Base-by-base conservation (phyloP, 495 filamentous ascomycete genomes). In the Thermochaetoides thermophila region DNA sequence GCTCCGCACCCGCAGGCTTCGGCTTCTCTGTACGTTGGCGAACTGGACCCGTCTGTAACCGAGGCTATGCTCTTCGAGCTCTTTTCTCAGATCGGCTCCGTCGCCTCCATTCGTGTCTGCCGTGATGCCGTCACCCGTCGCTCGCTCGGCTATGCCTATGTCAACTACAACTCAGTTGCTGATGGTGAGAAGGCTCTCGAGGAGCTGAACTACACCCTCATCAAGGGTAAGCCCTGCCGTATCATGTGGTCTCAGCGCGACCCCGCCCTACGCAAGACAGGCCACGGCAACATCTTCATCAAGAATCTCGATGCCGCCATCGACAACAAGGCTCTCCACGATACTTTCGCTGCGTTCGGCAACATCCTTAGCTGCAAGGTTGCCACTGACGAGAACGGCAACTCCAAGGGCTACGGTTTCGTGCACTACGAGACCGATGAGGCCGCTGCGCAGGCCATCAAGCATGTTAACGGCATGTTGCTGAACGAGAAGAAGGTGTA, bases 191-290 rank as follows among this genome's bases (percentile, higher is more conserved):
- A 87, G 59, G 89, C 89, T 40, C 76, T 99, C 31, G 89, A 99
- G 64, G 89, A 99, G 63, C 74, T 99, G 40, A 99, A 99, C 75
- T 99, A 99, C 68, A 99, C 91, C 39, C 67, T 93, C 44, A 96
- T 99, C 70, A 96, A 96, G 74, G 84, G 84, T 49, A 84, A 83
- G 56, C 87, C 89, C 21, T 96, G 91, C 77, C 89, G 89, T 59
- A 99, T 99, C 71, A 99, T 99, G 89, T 99, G 89, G 89, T 96
- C 91, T 38, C 89, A 99, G 71, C 89, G 89, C 62, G 89, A 99
- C 63, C 89, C 89, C 44, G 89, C 87, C 56, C 72, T 96, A 50
- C 89, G 89, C 65, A 99, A 99, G 78, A 99, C 85, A 48, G 89
- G 89, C 44, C 86, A 95, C 63, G 89, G 89, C 55, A 99, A 99